Conservation (phyloP, 108 stramenopile genomes). For the Cyclotella kingstonii region DNA sequence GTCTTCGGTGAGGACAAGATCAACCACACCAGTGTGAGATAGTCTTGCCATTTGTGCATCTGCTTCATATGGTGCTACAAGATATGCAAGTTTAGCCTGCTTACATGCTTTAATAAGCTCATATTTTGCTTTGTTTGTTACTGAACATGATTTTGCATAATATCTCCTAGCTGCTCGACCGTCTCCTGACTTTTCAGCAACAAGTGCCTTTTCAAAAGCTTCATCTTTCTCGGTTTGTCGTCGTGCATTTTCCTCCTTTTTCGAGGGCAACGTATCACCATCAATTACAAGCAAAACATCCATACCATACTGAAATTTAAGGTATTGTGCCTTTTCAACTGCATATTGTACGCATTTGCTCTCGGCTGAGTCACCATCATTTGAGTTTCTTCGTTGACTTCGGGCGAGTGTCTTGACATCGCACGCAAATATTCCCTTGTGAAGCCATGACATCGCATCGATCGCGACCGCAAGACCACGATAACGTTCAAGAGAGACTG, state of each 20-base stretch:
- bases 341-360: conserved; percentile 48
- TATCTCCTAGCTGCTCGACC: conserved; percentile 50
- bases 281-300: conserved; percentile 78
- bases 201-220: conserved; percentile 42
- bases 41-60: conserved; percentile 88
- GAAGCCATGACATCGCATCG: conserved; percentile 62
- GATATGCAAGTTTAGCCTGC: conserved; percentile 39
- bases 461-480: conserved; percentile 52
- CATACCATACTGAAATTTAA: conserved; percentile 47
- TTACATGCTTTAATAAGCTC: conserved; percentile 46
- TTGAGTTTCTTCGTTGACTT: conserved; percentile 22
- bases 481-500: conserved; percentile 42
- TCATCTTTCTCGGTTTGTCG: conserved; percentile 49
- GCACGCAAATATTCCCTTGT: conserved; percentile 47
- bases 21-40: conserved; percentile 54
- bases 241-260: conserved; percentile 56
- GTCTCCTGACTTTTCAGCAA: conserved; percentile 49
- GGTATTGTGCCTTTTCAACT: conserved; percentile 48
- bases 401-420: conserved; percentile 43
- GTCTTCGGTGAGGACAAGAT: conserved; percentile 84
- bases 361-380: conserved; percentile 13
- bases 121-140: conserved; percentile 60
- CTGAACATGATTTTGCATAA: conserved; percentile 51
- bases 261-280: conserved; percentile 68
- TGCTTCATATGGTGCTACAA: conserved; percentile 88